Conservation (phyloP, 768 basidiomycete species). For the Mycena rebaudengoi region DNA sequence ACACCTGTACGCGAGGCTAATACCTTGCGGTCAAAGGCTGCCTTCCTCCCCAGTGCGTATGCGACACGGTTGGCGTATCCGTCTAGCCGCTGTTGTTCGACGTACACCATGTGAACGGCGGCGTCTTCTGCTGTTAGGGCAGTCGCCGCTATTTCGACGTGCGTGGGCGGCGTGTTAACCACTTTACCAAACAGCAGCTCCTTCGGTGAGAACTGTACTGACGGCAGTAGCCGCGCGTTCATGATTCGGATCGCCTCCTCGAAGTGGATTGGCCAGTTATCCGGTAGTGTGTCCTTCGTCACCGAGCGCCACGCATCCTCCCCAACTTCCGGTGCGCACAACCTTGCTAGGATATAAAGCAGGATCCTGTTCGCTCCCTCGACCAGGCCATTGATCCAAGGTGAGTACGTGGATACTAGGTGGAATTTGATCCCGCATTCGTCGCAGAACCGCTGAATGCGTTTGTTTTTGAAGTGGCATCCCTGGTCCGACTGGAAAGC, state of each 20-base stretch:
- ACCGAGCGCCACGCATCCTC: conserved; percentile 12
- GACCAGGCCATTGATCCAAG: conserved; percentile 38
- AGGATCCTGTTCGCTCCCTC: conserved; percentile 34
- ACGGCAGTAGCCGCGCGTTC: conserved; percentile 35
- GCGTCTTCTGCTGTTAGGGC: conserved; percentile 6
- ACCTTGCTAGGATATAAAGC: conserved; percentile 23
- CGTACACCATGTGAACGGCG: conserved; percentile 38
- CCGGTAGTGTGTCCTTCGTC: conserved; percentile 23
- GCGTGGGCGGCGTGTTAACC: conserved; percentile 35
- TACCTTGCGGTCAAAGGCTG: conserved; percentile 36
- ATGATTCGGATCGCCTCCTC: conserved; percentile 22
- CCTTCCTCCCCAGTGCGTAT: conserved; percentile 34
- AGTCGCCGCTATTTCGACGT: neutral
- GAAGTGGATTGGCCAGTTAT: conserved; percentile 31
- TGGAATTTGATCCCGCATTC: conserved; percentile 12
- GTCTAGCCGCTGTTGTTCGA: conserved; percentile 38
- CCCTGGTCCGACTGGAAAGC: conserved; percentile 37
- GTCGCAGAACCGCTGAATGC: conserved; percentile 24
- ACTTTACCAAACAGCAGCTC: conserved; percentile 42
- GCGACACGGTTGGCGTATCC: conserved; percentile 30
- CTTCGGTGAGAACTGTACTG: conserved; percentile 22
- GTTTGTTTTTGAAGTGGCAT: conserved; percentile 30
- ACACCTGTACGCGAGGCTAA: conserved; percentile 11
- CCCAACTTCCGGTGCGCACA: conserved; percentile 30
- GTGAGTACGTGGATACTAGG: conserved; percentile 29